phyloP scores from a whole-genome alignment of 2,329 filamentous ascomycete genomes.

The Xylariaceae sp. region DNA sequence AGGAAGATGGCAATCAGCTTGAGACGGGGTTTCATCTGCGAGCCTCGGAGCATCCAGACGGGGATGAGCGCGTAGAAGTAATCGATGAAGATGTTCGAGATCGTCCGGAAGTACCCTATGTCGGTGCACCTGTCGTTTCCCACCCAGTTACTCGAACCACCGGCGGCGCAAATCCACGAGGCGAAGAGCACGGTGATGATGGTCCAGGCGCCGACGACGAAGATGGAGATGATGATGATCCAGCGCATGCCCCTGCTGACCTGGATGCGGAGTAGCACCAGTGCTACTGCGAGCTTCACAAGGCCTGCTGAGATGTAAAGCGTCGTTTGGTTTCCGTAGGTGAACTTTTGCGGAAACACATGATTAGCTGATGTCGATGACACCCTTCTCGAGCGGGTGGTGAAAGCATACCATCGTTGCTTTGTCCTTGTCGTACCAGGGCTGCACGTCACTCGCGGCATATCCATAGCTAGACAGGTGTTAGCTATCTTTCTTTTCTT shows the following conservation, averaged over 20 bases:
- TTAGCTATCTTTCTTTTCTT: background rate
- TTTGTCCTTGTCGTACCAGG: conserved; percentile 24
- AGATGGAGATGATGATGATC: conserved; percentile 27
- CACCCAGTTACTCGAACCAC: conserved; percentile 30
- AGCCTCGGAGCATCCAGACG: conserved; percentile 28
- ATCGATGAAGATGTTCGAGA: conserved; percentile 34
- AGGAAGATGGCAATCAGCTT: conserved; percentile 30
- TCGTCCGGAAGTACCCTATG: conserved; percentile 32
- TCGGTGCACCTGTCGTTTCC: conserved; percentile 27
- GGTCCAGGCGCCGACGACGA: conserved; percentile 29
- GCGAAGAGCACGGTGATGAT: conserved; percentile 31
- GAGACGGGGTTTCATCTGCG: conserved; percentile 26
- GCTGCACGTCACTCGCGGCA: conserved; percentile 24
- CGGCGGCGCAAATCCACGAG: conserved; percentile 28
- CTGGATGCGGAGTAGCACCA: conserved; percentile 32
- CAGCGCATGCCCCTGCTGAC: conserved; percentile 22
- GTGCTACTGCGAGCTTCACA: conserved; percentile 32
- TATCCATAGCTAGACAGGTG: conserved; percentile 26
- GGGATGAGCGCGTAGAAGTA: conserved; percentile 33
- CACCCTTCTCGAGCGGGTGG: background rate
- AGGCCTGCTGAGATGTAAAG: conserved; percentile 32
- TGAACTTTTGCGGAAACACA: conserved; percentile 21
- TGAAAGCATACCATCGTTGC: conserved; percentile 16
- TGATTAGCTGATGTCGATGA: conserved; percentile 10
- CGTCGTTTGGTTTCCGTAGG: conserved; percentile 29